phyloP scores from a whole-genome alignment of 371 early-diverging fungal genomes.

The Umbelopsis sp. region DNA sequence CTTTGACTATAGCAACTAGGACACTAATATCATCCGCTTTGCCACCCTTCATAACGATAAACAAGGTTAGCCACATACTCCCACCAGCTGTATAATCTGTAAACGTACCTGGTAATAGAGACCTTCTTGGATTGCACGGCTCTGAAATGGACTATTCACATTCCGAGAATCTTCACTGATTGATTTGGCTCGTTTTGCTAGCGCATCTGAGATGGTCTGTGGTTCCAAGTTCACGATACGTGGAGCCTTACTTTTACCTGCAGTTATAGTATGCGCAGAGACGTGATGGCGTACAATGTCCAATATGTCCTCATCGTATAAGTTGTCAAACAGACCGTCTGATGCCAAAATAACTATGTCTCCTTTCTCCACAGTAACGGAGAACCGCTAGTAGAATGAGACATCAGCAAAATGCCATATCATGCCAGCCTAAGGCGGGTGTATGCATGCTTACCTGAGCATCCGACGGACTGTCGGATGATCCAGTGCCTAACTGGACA shows the following conservation, averaged over 20 bases:
- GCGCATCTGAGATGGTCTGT: conserved; percentile 74
- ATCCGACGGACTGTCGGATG: conserved; percentile 63
- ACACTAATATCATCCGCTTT: conserved; percentile 86
- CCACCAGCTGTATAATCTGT: neutral
- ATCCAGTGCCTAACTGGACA: conserved; percentile 72
- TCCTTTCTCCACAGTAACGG: conserved; percentile 73
- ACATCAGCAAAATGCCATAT: neutral
- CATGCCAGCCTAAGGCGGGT: too few relatives aligned
- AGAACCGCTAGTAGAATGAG: conserved; percentile 43
- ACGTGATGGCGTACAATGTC: conserved; percentile 65
- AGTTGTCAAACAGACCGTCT: conserved; percentile 81
- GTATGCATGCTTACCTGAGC: conserved; percentile 55
- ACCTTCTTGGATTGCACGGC: conserved; percentile 80
- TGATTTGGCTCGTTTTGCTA: conserved; percentile 75
- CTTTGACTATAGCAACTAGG: conserved; percentile 71
- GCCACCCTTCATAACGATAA: conserved; percentile 68
- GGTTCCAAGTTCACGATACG: conserved; percentile 56
- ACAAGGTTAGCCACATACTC: neutral
- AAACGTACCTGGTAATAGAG: conserved; percentile 61
- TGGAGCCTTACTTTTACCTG: conserved; percentile 32
- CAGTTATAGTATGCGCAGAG: conserved; percentile 49
- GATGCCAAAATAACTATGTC: conserved; percentile 77
- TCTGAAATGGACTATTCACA: conserved; percentile 86
- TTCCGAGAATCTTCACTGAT: conserved; percentile 81
- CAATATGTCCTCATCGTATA: conserved; percentile 80